Percentiles rank a stretch among this genome's conserved stretches.
Evolutionary conservation across 805 yeast genomes (phyloP).

Genomic region (Lipomyces chichibuensis): DNA sequence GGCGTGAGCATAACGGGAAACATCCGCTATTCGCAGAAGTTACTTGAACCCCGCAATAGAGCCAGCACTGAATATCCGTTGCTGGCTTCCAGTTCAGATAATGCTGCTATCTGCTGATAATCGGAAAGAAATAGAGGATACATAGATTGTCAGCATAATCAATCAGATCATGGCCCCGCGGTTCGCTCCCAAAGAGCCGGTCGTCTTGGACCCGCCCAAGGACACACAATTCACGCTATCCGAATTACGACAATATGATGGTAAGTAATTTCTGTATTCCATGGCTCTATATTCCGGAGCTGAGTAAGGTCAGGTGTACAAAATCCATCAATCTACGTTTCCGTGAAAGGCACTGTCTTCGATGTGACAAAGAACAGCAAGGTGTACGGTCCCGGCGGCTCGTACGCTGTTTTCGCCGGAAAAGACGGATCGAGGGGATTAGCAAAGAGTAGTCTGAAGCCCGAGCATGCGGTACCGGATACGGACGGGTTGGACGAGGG

Average conservation of each 20-base stretch:
- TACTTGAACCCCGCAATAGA: no score
- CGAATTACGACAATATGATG: slow-evolving; percentile 53
- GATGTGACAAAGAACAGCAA: slow-evolving; percentile 70
- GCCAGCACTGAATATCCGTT: no score
- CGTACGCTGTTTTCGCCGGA: slow-evolving; percentile 73
- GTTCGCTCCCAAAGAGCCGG: slow-evolving; percentile 60
- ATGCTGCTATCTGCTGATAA: background rate
- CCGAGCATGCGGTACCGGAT: slow-evolving; percentile 52
- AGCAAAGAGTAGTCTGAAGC: slow-evolving; percentile 66
- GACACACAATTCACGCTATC: slow-evolving; percentile 50
- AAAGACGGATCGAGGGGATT: slow-evolving; percentile 76
- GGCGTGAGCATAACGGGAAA: no score
- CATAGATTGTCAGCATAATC: slow-evolving; percentile 26
- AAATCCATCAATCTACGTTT: slow-evolving; percentile 62
- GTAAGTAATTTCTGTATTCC: slow-evolving; percentile 39
- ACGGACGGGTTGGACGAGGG: slow-evolving; percentile 55
- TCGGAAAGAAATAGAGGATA: background rate
- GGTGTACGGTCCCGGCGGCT: slow-evolving; percentile 76
- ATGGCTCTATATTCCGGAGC: background rate
- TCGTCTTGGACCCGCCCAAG: slow-evolving; percentile 56
- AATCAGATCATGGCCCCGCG: slow-evolving; percentile 22
- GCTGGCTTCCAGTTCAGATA: no score
- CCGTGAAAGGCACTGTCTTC: slow-evolving; percentile 73
- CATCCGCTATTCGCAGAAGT: no score
- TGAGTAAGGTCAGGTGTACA: slow-evolving; percentile 44